These are phyloP conservation scores for Amanita rubescens DNA, from an alignment of 768 basidiomycete species.

Conservation along the genomic window DNA sequence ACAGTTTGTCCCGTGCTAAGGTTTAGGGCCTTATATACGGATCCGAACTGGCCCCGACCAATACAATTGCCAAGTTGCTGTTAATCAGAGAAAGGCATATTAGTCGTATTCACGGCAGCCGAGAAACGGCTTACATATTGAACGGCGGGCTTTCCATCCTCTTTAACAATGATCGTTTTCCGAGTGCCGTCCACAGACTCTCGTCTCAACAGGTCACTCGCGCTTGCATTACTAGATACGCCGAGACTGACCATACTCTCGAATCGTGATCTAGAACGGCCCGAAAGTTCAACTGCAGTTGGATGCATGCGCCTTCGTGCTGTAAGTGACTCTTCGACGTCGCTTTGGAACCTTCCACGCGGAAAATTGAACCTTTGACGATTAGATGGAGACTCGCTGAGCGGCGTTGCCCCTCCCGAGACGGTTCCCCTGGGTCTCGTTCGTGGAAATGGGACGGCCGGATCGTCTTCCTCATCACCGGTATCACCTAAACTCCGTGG, in stretches of 20 bases:
- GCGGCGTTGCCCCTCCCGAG: constrained; percentile 24
- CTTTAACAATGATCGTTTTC: constrained; percentile 67
- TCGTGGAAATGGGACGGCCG: constrained; percentile 60
- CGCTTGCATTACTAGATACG: constrained; percentile 43
- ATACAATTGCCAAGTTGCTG: constrained; percentile 99
- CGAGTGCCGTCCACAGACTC: constrained; percentile 62
- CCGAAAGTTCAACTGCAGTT: constrained; percentile 61
- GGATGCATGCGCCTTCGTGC: constrained; percentile 49
- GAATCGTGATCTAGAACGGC: constrained; percentile 52
- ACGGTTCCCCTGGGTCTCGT: constrained; percentile 46
- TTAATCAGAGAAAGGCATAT: neutral
- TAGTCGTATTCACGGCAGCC: neutral
- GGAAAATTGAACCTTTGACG: constrained; percentile 34
- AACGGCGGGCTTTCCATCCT: constrained; percentile 73
- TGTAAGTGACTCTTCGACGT: constrained; percentile 49
- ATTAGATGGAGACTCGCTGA: constrained; percentile 22
- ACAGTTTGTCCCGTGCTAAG: constrained; percentile 94
- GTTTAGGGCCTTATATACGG: constrained; percentile 92
- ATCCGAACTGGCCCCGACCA: constrained; percentile 93
- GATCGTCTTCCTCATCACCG: constrained; percentile 27
- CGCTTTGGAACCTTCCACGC: constrained; percentile 69
- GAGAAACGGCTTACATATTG: constrained; percentile 59
- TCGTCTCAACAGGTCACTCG: constrained; percentile 58
- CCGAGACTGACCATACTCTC: constrained; percentile 66
- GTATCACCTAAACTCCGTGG: constrained; percentile 28